phyloP scores from a whole-genome alignment of 768 basidiomycete genomes.

The Trametes villosa region DNA sequence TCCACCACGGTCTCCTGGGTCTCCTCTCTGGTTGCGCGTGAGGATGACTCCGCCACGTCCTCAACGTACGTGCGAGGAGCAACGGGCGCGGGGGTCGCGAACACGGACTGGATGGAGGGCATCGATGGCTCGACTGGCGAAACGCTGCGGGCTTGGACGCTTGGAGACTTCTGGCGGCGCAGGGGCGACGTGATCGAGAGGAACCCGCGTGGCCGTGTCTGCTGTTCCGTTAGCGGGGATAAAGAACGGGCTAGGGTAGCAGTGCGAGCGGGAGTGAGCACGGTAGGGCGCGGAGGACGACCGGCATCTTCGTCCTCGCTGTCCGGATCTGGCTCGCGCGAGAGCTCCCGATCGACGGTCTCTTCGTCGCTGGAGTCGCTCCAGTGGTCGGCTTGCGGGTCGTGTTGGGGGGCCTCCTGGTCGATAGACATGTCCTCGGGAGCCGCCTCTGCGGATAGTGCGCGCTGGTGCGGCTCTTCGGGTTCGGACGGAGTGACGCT shows the following conservation, averaged over 20 bases:
- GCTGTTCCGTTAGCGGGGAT: constrained; percentile 2
- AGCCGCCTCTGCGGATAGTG: not conserved
- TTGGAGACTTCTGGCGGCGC: constrained; percentile 17
- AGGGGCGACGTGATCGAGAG: constrained; percentile 17
- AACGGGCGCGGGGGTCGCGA: constrained; percentile 2
- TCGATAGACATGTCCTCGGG: not conserved
- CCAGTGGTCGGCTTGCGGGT: constrained; percentile 19
- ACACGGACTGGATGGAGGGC: constrained; percentile 18
- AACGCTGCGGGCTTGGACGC: not conserved
- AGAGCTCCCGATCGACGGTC: constrained; percentile 43
- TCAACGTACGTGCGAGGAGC: not conserved
- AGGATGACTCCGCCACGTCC: not conserved
- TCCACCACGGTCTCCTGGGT: constrained; percentile 21
- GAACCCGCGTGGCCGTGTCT: constrained; percentile 6
- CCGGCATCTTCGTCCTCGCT: constrained; percentile 25
- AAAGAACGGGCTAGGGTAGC: not conserved
- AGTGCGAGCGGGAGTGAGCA: constrained; percentile 4
- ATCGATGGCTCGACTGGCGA: constrained; percentile 7
- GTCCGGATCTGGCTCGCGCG: constrained; percentile 29
- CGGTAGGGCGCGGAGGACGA: not conserved
- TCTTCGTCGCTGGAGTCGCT: constrained; percentile 28
- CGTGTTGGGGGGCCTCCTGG: not conserved
- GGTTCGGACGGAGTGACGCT: not conserved
- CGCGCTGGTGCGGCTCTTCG: not conserved
- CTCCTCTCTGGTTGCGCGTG: not conserved